Evolutionary conservation across 2,329 filamentous ascomycete species (phyloP), one percentile per base, ranked within the genome.

Genomic region (Pseudonectria foliicola): DNA sequence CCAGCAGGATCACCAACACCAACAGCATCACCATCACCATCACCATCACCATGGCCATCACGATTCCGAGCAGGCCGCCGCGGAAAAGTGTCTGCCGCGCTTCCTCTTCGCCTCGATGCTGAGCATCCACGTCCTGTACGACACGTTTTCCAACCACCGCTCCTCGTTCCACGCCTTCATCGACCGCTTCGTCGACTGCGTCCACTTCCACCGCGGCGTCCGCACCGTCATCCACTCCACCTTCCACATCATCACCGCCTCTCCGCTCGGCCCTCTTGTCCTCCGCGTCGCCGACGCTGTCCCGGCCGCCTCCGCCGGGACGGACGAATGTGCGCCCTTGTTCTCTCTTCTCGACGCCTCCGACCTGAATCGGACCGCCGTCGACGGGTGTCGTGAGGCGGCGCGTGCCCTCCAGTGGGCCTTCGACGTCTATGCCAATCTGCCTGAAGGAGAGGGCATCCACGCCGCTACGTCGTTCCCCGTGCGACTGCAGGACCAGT

Each of bases 61-160:
- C n/a, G n/a, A n/a, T n/a, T n/a, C n/a, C n/a, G n/a, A n/a, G n/a
- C n/a, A 43, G 10, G 38, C 37, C 23, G 15, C 27, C 10, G 44
- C 53, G 3, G 44, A 44, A 4, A 55, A 54, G 31, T 60, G 55
- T 26, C 48, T 67, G 13, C 59, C 64, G 2, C 56, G 63, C 11
- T 66, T 69, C 35, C 48, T 70, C n/a, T 71, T 70, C 47, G 61
- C 66, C 5, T 53, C 57, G 13, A 38, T 63, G 5, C 46, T 70
- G 1, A 64, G 67, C 27, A 55, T 71, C 6, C 68, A 73, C 34
- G 60, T 65, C 26, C 58, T 75, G 4, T 68, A 63, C 44, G 69
- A 75, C 35, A 63, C 63, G 3, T 54, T 73, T 2, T 44, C 49
- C 2, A 49, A 62, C 34, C 57, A 66, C 27, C 56, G 55, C 12